phyloP scores from a whole-genome alignment of 2,329 filamentous ascomycete genomes.

The Metarhizium rileyi region DNA sequence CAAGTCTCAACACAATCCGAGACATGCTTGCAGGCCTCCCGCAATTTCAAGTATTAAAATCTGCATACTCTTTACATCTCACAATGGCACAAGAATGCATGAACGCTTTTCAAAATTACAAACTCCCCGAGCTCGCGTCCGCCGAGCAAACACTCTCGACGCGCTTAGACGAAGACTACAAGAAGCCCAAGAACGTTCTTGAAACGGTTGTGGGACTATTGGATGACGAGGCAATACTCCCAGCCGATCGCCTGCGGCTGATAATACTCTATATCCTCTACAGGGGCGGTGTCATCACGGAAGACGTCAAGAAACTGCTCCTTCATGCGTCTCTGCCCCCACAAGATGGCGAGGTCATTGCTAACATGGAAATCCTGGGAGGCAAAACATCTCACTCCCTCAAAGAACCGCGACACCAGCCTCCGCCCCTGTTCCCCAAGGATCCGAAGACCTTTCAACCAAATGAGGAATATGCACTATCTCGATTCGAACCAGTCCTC shows the following conservation, averaged over 20 bases:
- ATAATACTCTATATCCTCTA: slow-evolving; percentile 81
- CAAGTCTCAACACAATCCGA: slow-evolving; percentile 81
- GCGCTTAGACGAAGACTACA: slow-evolving; percentile 83
- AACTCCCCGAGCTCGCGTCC: slow-evolving; percentile 76
- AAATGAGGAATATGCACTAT: slow-evolving; percentile 74
- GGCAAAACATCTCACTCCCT: slow-evolving; percentile 58
- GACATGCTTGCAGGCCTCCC: slow-evolving; percentile 94
- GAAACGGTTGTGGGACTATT: slow-evolving; percentile 80
- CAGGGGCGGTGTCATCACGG: slow-evolving; percentile 71
- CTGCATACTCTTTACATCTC: slow-evolving; percentile 86
- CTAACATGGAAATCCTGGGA: slow-evolving; percentile 75
- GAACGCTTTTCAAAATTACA: slow-evolving; percentile 79
- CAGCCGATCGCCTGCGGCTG: slow-evolving; percentile 70
- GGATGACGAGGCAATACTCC: slow-evolving; percentile 67
- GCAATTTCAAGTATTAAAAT: slow-evolving; percentile 92
- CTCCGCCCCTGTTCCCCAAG: slow-evolving; percentile 60
- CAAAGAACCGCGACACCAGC: slow-evolving; percentile 63
- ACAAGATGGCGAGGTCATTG: slow-evolving; percentile 61
- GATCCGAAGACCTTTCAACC: slow-evolving; percentile 46
- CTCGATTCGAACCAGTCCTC: slow-evolving; percentile 72
- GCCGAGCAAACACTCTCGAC: slow-evolving; percentile 88
- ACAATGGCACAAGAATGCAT: slow-evolving; percentile 97
- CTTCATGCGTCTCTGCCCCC: slow-evolving; percentile 71
- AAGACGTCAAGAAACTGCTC: slow-evolving; percentile 77
- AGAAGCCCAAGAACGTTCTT: slow-evolving; percentile 81